A percentile compares a stretch with the other conserved stretches of the same genome.
phyloP scores from a whole-genome alignment of 208 protist genomes.

The Crithidia fasciculata region DNA sequence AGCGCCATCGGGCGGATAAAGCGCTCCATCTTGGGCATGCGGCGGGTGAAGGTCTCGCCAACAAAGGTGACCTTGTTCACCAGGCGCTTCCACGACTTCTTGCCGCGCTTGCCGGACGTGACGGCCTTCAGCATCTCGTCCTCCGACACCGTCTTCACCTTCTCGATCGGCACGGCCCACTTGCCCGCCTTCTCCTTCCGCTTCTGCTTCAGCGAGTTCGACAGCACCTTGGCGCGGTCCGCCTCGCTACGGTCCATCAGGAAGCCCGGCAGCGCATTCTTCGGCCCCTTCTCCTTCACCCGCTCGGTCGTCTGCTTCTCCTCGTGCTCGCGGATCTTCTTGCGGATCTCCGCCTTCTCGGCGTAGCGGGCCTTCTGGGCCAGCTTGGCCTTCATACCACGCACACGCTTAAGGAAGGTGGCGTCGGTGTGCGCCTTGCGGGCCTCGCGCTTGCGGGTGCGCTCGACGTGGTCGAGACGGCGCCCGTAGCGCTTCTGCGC shows the following conservation, averaged over 20 bases:
- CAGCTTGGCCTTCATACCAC: slow-evolving; percentile 99
- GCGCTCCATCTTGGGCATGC: slow-evolving; percentile 99
- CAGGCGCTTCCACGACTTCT: slow-evolving; percentile 99
- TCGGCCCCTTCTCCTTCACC: slow-evolving; percentile 94
- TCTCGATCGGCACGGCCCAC: slow-evolving; percentile 99
- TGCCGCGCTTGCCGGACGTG: slow-evolving; percentile 93
- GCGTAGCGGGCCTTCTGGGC: slow-evolving; percentile 97
- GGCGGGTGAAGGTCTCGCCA: slow-evolving; percentile 99
- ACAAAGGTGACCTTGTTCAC: slow-evolving; percentile 99
- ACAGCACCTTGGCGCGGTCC: slow-evolving; percentile 98
- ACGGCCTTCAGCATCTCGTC: slow-evolving; percentile 99
- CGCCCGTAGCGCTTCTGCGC: slow-evolving; percentile 97
- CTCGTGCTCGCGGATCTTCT: slow-evolving; percentile 99
- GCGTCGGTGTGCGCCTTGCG: slow-evolving; percentile 95
- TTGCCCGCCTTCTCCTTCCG: slow-evolving; percentile 99
- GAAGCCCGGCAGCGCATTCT: slow-evolving; percentile 99
- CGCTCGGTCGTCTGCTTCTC: slow-evolving; percentile 93
- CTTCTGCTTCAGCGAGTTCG: slow-evolving; percentile 99
- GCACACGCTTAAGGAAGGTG: slow-evolving; percentile 94
- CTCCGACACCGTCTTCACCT: slow-evolving; percentile 98
- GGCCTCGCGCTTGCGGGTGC: slow-evolving; percentile 98
- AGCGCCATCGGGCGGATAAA: slow-evolving; percentile 99
- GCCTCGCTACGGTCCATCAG: slow-evolving; percentile 98
- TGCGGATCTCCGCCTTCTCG: slow-evolving; percentile 99
- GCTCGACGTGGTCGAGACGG: slow-evolving; percentile 98